A percentile compares a stretch with the other conserved stretches of the same genome.
Evolutionary conservation across 345 rosid species (phyloP).

Genomic region (Pseudoturritis turrita): DNA sequence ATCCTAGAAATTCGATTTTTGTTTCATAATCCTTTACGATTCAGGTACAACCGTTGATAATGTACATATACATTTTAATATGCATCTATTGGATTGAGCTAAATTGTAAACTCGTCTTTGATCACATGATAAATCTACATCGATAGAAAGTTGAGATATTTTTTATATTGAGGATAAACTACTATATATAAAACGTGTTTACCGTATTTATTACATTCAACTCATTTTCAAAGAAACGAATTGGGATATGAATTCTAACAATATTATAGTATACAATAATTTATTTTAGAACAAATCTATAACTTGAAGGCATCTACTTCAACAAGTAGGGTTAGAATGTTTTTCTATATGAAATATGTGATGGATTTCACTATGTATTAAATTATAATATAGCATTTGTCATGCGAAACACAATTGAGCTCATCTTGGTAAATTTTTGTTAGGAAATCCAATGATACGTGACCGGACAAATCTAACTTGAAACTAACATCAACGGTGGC

Average conservation of each 20-base stretch:
- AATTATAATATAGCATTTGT: not conserved
- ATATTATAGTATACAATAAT: no score
- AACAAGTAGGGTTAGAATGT: no score
- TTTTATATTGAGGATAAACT: not conserved
- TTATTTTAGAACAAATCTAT: no score
- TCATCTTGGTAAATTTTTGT: not conserved
- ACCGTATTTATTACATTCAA: not conserved
- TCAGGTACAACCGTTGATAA: conserved; percentile 4
- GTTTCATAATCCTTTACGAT: conserved; percentile 10
- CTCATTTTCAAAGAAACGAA: not conserved
- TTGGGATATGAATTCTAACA: not conserved
- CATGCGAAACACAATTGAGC: not conserved
- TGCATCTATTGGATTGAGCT: not conserved
- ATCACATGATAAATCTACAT: not conserved
- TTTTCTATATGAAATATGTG: not conserved
- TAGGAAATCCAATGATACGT: not conserved
- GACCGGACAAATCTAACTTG: not conserved
- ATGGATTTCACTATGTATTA: not conserved
- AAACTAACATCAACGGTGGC: not conserved
- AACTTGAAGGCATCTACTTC: no score
- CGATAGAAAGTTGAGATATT: not conserved
- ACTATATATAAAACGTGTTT: not conserved
- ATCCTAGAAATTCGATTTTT: conserved; percentile 10
- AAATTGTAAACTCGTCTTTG: not conserved
- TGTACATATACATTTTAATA: not conserved